Conservation (phyloP, 768 basidiomycete genomes). For the Coprinellus micaceus region DNA sequence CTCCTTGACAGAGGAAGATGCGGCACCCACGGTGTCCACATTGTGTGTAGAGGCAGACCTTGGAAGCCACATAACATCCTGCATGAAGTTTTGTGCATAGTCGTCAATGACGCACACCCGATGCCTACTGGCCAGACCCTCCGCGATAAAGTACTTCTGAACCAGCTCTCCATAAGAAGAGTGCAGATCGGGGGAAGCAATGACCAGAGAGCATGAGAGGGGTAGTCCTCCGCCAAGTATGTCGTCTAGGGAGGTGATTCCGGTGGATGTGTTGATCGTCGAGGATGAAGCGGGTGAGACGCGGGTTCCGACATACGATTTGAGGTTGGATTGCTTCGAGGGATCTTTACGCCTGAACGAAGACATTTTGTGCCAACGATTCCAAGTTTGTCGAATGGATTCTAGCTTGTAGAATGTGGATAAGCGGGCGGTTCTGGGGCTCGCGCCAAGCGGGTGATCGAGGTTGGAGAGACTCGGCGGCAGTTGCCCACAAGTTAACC, state of each 20-base stretch:
- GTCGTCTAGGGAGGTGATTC: conserved; percentile 91
- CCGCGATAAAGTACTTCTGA: conserved; percentile 84
- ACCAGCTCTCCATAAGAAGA: conserved; percentile 83
- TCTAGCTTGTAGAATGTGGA: no score
- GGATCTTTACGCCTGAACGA: conserved; percentile 73
- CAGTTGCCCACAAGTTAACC: no score
- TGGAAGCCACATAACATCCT: conserved; percentile 81
- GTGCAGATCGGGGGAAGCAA: conserved; percentile 82
- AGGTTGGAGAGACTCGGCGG: no score
- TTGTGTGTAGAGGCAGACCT: conserved; percentile 15
- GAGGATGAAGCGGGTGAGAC: conserved; percentile 52
- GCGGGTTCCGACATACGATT: conserved; percentile 50
- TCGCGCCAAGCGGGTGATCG: no score
- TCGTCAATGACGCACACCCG: conserved; percentile 63
- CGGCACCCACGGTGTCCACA: background rate
- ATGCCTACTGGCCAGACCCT: conserved; percentile 76
- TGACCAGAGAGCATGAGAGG: conserved; percentile 66
- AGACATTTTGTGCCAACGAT: conserved; percentile 53
- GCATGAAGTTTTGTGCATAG: conserved; percentile 52
- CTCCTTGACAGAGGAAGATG: no score
- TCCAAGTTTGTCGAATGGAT: no score
- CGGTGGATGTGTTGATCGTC: conserved; percentile 71
- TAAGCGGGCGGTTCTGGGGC: no score
- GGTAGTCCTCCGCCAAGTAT: conserved; percentile 91
- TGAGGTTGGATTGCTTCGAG: conserved; percentile 34